These are phyloP conservation scores for Cystobasidiaceae sp. DNA, from an alignment of 1,284 basidiomycete genomes.

Conservation along the genomic window DNA sequence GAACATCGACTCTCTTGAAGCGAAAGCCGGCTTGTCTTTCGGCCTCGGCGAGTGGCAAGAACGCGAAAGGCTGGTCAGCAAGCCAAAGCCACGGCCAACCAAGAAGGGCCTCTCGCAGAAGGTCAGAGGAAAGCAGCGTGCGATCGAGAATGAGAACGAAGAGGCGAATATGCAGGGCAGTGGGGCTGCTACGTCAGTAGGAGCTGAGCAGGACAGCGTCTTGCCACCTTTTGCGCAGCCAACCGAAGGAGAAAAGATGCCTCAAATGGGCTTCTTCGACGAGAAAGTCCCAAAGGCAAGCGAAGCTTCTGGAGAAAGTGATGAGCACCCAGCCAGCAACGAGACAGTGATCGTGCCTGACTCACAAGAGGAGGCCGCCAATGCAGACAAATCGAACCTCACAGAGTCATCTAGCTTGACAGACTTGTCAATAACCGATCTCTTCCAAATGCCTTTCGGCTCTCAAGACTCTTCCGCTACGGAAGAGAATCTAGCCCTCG, in stretches of 20 bases:
- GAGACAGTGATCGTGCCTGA: neutral
- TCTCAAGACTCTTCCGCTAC: neutral
- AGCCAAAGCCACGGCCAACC: conserved; percentile 5
- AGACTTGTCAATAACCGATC: no score
- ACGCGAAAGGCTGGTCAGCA: conserved; percentile 1
- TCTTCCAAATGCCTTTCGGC: conserved; percentile 12
- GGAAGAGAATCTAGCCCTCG: neutral
- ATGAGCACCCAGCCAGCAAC: no score
- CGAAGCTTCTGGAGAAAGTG: no score
- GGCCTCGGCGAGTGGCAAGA: conserved; percentile 51
- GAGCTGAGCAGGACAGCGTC: no score
- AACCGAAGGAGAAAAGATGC: no score
- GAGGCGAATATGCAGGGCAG: no score
- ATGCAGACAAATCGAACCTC: conserved; percentile 5
- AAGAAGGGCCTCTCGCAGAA: conserved; percentile 8
- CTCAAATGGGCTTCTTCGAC: no score
- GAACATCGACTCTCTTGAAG: conserved; percentile 86
- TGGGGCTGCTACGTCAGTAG: no score
- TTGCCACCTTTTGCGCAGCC: no score
- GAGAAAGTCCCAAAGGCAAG: no score
- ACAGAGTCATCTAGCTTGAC: conserved; percentile 8
- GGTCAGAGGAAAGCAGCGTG: conserved; percentile 21
- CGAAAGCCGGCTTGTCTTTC: conserved; percentile 73
- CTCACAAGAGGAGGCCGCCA: neutral
- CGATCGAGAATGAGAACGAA: no score